These are phyloP conservation scores for Spathaspora passalidarum DNA, from an alignment of 805 yeast species.

Conservation along the genomic window DNA sequence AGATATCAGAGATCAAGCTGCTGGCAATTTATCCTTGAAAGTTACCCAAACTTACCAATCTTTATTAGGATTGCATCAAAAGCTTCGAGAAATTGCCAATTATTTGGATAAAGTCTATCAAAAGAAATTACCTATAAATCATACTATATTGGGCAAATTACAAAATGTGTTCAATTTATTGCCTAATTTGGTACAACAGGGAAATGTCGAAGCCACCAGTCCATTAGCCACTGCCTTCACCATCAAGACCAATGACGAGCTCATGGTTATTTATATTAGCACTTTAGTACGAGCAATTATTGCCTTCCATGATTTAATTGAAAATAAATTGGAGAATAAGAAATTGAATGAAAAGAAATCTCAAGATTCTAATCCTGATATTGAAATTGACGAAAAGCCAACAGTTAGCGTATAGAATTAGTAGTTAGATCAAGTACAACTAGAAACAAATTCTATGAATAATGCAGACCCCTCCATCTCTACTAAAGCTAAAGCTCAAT, in stretches of 20 bases:
- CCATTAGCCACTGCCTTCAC: conserved; percentile 80
- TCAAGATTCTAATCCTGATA: conserved; percentile 8
- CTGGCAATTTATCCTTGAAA: conserved; percentile 83
- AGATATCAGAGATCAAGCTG: conserved; percentile 95
- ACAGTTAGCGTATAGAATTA: neutral
- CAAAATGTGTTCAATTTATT: conserved; percentile 93
- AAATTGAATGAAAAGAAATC: conserved; percentile 33
- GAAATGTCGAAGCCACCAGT: conserved; percentile 28
- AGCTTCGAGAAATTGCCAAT: conserved; percentile 70
- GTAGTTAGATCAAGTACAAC: neutral
- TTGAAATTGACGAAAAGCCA: neutral
- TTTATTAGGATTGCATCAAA: conserved; percentile 77
- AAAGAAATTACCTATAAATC: conserved; percentile 81
- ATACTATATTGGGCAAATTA: conserved; percentile 82
- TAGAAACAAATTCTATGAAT: neutral
- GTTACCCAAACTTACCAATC: conserved; percentile 89
- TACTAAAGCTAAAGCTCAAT: too few relatives aligned
- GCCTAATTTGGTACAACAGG: conserved; percentile 60
- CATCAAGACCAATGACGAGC: conserved; percentile 90
- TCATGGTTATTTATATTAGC: conserved; percentile 89
- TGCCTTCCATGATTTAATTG: conserved; percentile 95
- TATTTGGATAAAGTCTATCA: conserved; percentile 74
- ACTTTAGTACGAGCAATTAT: conserved; percentile 90
- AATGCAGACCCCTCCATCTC: too few relatives aligned
- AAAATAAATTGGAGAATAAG: conserved; percentile 87